These are phyloP conservation scores for Mycena capillaripes DNA, from an alignment of 768 basidiomycete species.

Conservation along the genomic window DNA sequence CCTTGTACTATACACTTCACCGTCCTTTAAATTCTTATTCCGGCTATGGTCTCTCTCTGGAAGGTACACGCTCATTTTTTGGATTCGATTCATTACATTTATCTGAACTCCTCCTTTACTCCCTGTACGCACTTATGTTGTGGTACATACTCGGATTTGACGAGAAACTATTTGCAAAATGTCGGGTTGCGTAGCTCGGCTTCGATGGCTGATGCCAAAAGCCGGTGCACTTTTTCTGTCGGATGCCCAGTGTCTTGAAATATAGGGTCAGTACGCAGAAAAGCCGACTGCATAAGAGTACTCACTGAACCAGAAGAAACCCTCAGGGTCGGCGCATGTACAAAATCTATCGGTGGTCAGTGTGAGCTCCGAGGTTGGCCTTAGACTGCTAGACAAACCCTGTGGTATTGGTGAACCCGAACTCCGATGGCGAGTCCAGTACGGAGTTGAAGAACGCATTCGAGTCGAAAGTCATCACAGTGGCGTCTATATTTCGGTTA, in stretches of 20 bases:
- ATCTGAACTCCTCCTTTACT: slow-evolving; percentile 26
- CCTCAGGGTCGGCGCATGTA: slow-evolving; percentile 58
- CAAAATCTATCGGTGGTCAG: slow-evolving; percentile 55
- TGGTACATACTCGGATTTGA: slow-evolving; percentile 9
- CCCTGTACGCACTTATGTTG: slow-evolving; percentile 51
- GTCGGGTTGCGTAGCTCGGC: slow-evolving; percentile 44
- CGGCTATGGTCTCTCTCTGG: slow-evolving; percentile 22
- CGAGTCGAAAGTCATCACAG: slow-evolving; percentile 64
- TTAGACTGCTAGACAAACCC: slow-evolving; percentile 48
- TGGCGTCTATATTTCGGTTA: slow-evolving; percentile 44
- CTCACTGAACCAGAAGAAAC: slow-evolving; percentile 69
- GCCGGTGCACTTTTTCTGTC: slow-evolving; percentile 61
- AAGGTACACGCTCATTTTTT: slow-evolving; percentile 25
- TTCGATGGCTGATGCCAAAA: slow-evolving; percentile 60
- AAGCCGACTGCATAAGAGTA: slow-evolving; percentile 14
- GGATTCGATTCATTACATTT: slow-evolving; percentile 24
- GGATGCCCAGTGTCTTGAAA: slow-evolving; percentile 63
- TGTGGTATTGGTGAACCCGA: slow-evolving; percentile 65
- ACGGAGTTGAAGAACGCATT: slow-evolving; percentile 63
- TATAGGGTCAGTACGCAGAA: not conserved
- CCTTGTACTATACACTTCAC: slow-evolving; percentile 27
- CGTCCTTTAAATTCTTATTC: slow-evolving; percentile 15
- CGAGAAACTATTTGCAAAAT: slow-evolving; percentile 1
- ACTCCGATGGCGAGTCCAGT: slow-evolving; percentile 55
- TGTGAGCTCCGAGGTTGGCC: not conserved